Conservation (phyloP, 345 rosid species). For the Salix purpurea region DNA sequence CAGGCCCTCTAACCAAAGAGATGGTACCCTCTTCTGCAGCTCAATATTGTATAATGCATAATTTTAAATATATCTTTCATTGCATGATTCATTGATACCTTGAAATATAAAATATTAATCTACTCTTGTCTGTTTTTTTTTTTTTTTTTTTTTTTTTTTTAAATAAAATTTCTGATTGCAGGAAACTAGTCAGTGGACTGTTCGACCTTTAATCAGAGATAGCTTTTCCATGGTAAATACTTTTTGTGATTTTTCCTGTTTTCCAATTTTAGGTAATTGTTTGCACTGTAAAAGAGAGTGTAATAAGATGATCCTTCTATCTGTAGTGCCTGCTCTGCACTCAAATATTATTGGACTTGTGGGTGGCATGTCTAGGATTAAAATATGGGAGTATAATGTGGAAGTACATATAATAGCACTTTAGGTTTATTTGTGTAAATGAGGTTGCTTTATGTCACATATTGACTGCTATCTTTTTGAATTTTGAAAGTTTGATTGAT, state of each 20-base stretch:
- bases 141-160: not conserved
- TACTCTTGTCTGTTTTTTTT: not conserved
- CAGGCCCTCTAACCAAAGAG: constrained; percentile 77
- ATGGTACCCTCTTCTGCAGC: constrained; percentile 37
- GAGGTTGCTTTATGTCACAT: not conserved
- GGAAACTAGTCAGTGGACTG: constrained; percentile 87
- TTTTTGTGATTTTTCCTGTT: not conserved
- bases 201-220: constrained; percentile 75
- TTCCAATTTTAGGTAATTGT: not conserved
- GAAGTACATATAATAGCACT: not conserved
- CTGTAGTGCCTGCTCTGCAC: not conserved
- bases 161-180: constrained; percentile 20
- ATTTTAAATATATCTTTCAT: too few species aligned
- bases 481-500: not conserved
- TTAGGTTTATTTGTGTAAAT: too few species aligned
- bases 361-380: not conserved
- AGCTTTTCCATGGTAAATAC: constrained; percentile 79
- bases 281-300: too few species aligned
- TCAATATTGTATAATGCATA: not conserved
- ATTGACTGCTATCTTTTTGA: not conserved
- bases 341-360: not conserved
- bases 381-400: not conserved
- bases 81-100: not conserved
- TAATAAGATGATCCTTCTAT: too few species aligned
- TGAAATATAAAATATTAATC: constrained; percentile 1